These are phyloP conservation scores for Epichloe gansuensis DNA, from an alignment of 2,329 filamentous ascomycete species.

Conservation along the genomic window DNA sequence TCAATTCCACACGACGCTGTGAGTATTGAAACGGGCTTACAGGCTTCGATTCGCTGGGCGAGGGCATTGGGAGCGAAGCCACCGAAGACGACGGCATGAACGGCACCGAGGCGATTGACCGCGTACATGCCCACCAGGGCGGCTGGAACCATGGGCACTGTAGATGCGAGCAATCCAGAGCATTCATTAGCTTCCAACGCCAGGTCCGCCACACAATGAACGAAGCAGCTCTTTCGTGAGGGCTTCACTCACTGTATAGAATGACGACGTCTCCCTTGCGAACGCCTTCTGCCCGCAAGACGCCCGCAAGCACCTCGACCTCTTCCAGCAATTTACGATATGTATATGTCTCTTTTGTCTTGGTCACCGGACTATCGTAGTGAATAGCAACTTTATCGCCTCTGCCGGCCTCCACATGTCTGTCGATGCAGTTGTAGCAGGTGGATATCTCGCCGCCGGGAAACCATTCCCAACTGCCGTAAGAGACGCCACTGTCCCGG, in stretches of 20 bases:
- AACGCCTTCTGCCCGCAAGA: slow-evolving; percentile 70
- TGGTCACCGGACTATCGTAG: slow-evolving; percentile 79
- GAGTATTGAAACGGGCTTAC: slow-evolving; percentile 60
- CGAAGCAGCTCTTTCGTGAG: background rate
- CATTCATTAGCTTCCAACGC: background rate
- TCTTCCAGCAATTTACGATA: slow-evolving; percentile 67
- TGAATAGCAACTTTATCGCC: slow-evolving; percentile 64
- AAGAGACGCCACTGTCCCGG: slow-evolving; percentile 43
- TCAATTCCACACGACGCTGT: slow-evolving; percentile 91
- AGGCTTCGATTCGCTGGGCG: slow-evolving; percentile 79
- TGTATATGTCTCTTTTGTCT: slow-evolving; percentile 56
- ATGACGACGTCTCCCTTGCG: slow-evolving; percentile 75
- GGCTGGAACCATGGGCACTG: slow-evolving; percentile 91
- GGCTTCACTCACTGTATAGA: slow-evolving; percentile 59
- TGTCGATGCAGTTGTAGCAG: slow-evolving; percentile 81
- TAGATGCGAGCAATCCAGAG: background rate
- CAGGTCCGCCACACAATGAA: slow-evolving; percentile 3
- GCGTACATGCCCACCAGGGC: slow-evolving; percentile 80
- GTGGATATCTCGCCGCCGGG: slow-evolving; percentile 79
- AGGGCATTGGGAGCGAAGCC: slow-evolving; percentile 74
- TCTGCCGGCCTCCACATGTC: slow-evolving; percentile 71
- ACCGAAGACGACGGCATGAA: slow-evolving; percentile 88
- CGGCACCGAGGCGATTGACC: slow-evolving; percentile 65
- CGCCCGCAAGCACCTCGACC: slow-evolving; percentile 70
- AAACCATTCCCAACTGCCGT: slow-evolving; percentile 84